Conservation (phyloP, 2,329 filamentous ascomycete species). For the Fonsecaea pedrosoi region DNA sequence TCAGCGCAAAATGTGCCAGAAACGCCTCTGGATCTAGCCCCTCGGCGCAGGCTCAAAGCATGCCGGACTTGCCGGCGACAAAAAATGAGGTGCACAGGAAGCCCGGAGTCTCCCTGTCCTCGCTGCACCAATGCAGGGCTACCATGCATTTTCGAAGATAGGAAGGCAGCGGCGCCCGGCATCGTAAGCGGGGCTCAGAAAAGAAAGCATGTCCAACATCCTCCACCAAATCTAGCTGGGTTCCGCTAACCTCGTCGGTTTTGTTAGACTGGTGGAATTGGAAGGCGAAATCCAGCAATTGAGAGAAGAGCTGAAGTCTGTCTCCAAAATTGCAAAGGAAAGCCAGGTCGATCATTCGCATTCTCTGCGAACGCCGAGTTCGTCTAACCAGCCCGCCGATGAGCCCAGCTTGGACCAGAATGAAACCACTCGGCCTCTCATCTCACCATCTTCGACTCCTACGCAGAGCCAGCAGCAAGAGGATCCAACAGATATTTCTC, state of each 20-base stretch:
- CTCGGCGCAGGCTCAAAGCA: not conserved
- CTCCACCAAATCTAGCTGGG: not conserved
- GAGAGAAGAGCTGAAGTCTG: constrained; percentile 2
- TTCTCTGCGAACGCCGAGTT: not conserved
- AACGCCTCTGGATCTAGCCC: not conserved
- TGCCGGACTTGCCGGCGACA: not conserved
- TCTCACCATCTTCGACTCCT: constrained; percentile 2
- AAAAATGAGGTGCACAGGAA: not conserved
- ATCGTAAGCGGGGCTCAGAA: constrained; percentile 1
- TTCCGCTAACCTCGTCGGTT: not conserved
- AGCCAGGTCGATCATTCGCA: not conserved
- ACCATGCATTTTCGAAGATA: not conserved
- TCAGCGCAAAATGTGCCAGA: not conserved
- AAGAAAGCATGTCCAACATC: not conserved
- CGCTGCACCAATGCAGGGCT: not conserved
- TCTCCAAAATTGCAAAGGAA: not conserved
- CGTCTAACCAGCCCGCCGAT: not conserved
- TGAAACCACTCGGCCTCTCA: not conserved
- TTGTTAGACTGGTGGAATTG: not conserved
- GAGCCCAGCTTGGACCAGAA: not conserved
- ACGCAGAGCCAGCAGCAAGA: not conserved
- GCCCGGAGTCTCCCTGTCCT: not conserved
- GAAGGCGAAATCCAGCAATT: not conserved
- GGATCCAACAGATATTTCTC: not conserved
- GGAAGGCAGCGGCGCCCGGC: not conserved